Conservation (phyloP, 2,329 filamentous ascomycete genomes). For the Nigrospora sphaerica region DNA sequence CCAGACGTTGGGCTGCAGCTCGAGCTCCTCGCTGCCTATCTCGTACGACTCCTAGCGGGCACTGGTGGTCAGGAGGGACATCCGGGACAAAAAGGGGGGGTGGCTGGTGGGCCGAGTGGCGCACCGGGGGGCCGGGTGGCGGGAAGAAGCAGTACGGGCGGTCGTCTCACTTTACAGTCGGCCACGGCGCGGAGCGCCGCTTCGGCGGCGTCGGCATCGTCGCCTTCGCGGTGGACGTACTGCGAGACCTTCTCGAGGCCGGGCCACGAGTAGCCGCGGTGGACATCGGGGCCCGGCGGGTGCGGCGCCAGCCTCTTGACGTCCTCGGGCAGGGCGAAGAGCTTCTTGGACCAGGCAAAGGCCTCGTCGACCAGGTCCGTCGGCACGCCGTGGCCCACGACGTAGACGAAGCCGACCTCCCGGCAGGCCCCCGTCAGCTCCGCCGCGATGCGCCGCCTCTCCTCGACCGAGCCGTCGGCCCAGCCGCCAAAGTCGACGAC, state of each 20-base stretch:
- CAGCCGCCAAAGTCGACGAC: slow-evolving; percentile 16
- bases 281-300: slow-evolving; percentile 34
- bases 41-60: slow-evolving; percentile 41
- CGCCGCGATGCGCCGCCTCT: slow-evolving; percentile 15
- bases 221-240: slow-evolving; percentile 28
- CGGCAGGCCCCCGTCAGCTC: slow-evolving; percentile 22
- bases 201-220: slow-evolving; percentile 24
- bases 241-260: slow-evolving; percentile 47
- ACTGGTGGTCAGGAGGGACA: slow-evolving; percentile 1
- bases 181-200: slow-evolving; percentile 33
- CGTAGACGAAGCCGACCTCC: slow-evolving; percentile 22
- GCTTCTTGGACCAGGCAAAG: slow-evolving; percentile 24
- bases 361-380: slow-evolving; percentile 26
- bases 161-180: slow-evolving; percentile 40
- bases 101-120: not conserved
- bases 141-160: not conserved
- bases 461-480: slow-evolving; percentile 10
- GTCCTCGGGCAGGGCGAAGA: slow-evolving; percentile 24
- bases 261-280: slow-evolving; percentile 49
- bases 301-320: slow-evolving; percentile 28
- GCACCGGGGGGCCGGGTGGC: not conserved
- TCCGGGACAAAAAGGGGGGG: not conserved
- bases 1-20: slow-evolving; percentile 41
- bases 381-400: slow-evolving; percentile 23
- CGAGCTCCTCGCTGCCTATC: slow-evolving; percentile 38